Base-by-base conservation (phyloP, 129 eudicot species). In the Flaveria brownii region DNA sequence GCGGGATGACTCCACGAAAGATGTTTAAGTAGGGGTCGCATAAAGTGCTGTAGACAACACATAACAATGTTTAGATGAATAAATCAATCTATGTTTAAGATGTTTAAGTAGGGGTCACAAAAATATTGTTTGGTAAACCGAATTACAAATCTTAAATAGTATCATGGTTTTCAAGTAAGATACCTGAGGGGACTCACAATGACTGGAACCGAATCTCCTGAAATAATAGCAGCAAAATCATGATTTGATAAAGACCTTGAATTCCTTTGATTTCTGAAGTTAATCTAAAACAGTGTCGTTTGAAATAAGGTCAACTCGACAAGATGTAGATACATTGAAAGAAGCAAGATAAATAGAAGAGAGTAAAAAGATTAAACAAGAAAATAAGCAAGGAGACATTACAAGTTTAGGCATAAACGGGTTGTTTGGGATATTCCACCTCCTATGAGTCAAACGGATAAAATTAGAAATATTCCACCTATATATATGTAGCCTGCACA, bases 21-120 rank as follows among this genome's bases (percentile, higher is more conserved):
- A 92, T 86, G 87, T 92, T 92, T 86, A 92, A 83, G 81, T 92
- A 92, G 1, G 98, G 98, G 74, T 93, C 98, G 70, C 98, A 93
- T 81, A 93, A 55, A 28, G 97, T 93, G 88, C 93, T 93, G 91
- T 39, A 74, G 49, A 80, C 68, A 41, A 16, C 16, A 42, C 14
- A 25, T 1, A 25, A 25, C 26, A 25, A 25, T 25, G 1, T 25
- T 25, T 25, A 25, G 26, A 25, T 25, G 26, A 25, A 1, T 25
- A 25, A 25, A 25, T 25, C 26, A 25, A 25, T 1, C 26, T 25
- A 25, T 1, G 26, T 25, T 25, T 25, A 25, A 25, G 26, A 20
- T 20, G 22, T 20, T 20, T 20, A 20, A 20, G 22, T 20, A 20
- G 22, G 22, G 22, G 22, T 20, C 22, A 20, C 22, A 20, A 20